Conservation (phyloP, 2,329 filamentous ascomycete genomes). For the Colletotrichum salicis region DNA sequence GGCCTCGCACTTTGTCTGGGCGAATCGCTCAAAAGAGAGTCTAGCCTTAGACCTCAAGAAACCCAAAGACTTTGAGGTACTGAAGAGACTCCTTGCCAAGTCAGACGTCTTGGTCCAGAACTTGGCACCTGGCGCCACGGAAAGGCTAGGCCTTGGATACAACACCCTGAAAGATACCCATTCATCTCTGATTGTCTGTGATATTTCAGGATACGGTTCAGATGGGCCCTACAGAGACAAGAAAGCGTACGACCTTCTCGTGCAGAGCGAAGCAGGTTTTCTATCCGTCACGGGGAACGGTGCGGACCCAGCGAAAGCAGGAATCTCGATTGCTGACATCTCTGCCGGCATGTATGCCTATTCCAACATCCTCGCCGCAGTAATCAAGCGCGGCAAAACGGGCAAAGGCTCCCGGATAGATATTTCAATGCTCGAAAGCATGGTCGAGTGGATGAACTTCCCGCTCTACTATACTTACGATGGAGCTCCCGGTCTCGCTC, state of each 20-base stretch:
- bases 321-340: slow-evolving; percentile 66
- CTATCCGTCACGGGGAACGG: slow-evolving; percentile 61
- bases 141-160: slow-evolving; percentile 59
- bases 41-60: slow-evolving; percentile 61
- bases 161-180: slow-evolving; percentile 53
- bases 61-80: slow-evolving; percentile 50
- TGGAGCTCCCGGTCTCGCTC: slow-evolving; percentile 52
- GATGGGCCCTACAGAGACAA: slow-evolving; percentile 63
- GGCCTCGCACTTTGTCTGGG: slow-evolving; percentile 66
- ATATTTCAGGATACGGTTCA: slow-evolving; percentile 64
- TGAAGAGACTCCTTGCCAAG: slow-evolving; percentile 54
- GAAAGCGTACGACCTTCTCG: slow-evolving; percentile 66
- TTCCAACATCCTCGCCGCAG: slow-evolving; percentile 60
- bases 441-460: slow-evolving; percentile 70
- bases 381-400: slow-evolving; percentile 59
- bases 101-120: slow-evolving; percentile 66
- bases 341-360: slow-evolving; percentile 64
- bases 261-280: slow-evolving; percentile 65
- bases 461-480: slow-evolving; percentile 65
- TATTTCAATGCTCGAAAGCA: slow-evolving; percentile 67
- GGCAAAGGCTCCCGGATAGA: slow-evolving; percentile 61
- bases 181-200: slow-evolving; percentile 61
- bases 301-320: slow-evolving; percentile 59
- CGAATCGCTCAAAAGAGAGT: slow-evolving; percentile 64
- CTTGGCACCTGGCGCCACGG: slow-evolving; percentile 60